Base-by-base conservation (phyloP, 1,284 basidiomycete species). In the Heterobasidion annosum region DNA sequence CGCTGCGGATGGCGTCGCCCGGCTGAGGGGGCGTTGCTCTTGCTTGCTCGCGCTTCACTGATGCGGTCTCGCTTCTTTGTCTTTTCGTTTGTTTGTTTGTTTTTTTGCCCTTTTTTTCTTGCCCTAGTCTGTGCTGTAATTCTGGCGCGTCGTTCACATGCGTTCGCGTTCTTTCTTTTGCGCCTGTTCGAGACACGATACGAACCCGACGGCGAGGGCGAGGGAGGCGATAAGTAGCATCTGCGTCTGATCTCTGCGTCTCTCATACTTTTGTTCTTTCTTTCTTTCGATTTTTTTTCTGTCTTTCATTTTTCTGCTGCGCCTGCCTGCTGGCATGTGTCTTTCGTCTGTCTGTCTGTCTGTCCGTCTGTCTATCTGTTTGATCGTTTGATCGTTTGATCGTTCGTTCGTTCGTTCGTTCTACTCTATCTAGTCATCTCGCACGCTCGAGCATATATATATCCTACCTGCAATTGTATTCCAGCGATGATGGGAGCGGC, bases 1-100 rank as follows among this genome's bases (percentile, higher is more conserved):
- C 83, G 48, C 67, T 91, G 55, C 80, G 82, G 51, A 70, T 79
- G 58, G 70, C 74, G 9, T 18, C 50, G 42, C 59, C 51, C 8
- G 10, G 16, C 33, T 47, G 3, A 25, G 34, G 25, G 25, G 18
- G 15, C 10, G 8, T 15, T 6, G n/a, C 37, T 37, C 19, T 47
- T 47, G 10, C 45, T 47, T 9, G 10, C 45, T 32, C 8, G 10
- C 16, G 19, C 15, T 25, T 46, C 18, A 2, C 18, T 18, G 18
- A 18, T 18, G 13, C 16, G 13, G 12, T 16, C 16, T 43, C 40
- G 16, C 16, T 43, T 43, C 40, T 16, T 13, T 16, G 13, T 43
- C 40, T 43, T 16, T 3, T 13, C 40, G 40, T 43, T 16, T 43
- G 13, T 43, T 6, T 16, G 40, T 43, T 43, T 43, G 2, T 43